Evolutionary conservation across 495 filamentous ascomycete species (phyloP).

Genomic region (Penicillium egyptiacum): DNA sequence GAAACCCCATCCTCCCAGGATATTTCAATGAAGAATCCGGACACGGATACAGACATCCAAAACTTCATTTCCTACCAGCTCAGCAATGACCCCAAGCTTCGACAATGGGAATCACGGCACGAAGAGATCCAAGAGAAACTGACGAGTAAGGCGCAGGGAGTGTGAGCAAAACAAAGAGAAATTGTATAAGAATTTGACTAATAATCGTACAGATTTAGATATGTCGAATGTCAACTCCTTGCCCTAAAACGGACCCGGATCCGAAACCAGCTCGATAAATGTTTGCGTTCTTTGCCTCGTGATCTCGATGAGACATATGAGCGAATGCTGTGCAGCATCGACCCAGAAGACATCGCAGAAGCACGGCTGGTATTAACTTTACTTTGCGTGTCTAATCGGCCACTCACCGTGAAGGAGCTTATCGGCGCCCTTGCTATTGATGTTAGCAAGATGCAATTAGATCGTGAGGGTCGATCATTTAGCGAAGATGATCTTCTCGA

Average conservation of each 20-base stretch:
- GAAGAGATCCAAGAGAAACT: slow-evolving; percentile 30
- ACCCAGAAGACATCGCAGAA: slow-evolving; percentile 6
- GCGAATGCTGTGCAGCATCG: too few relatives aligned
- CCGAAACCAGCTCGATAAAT: slow-evolving; percentile 28
- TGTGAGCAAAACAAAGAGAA: slow-evolving; percentile 26
- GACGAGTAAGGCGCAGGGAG: slow-evolving; percentile 27
- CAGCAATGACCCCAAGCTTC: slow-evolving; percentile 24
- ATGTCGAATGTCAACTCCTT: slow-evolving; percentile 40
- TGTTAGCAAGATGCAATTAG: slow-evolving; percentile 18
- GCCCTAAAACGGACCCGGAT: slow-evolving; percentile 24
- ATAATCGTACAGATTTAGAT: slow-evolving; percentile 35
- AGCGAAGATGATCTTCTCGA: slow-evolving; percentile 25
- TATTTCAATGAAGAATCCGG: slow-evolving; percentile 26
- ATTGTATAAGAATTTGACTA: slow-evolving; percentile 5
- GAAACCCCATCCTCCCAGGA: slow-evolving; percentile 14
- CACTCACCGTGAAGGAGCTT: slow-evolving; percentile 33
- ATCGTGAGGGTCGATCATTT: slow-evolving; percentile 26
- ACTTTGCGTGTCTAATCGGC: slow-evolving; percentile 31
- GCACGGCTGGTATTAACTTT: slow-evolving; percentile 32
- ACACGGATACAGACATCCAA: slow-evolving; percentile 31
- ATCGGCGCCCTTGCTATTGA: slow-evolving; percentile 32
- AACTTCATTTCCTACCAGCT: slow-evolving; percentile 33
- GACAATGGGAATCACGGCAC: slow-evolving; percentile 28
- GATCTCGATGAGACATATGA: too few relatives aligned
- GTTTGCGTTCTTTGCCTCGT: slow-evolving; percentile 31